Conservation (phyloP, 1,284 basidiomycete genomes). For the Ustilago xerochloae region DNA sequence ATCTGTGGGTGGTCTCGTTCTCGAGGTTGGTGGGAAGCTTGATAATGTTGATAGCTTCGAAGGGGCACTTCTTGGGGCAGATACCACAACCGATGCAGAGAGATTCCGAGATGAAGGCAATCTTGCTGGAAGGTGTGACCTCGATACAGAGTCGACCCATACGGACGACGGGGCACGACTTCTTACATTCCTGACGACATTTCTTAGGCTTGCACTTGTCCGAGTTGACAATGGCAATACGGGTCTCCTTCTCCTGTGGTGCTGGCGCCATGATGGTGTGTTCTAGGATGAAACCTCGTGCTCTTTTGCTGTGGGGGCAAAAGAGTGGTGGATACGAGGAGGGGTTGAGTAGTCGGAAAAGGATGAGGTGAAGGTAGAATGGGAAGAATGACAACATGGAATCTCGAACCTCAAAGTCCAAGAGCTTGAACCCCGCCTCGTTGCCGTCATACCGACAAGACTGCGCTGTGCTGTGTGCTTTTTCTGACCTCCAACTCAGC, state of each 20-base stretch:
- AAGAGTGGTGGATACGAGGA: background rate
- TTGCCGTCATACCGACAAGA: background rate
- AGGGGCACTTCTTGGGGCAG: slow-evolving; percentile 68
- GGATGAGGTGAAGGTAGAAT: slow-evolving; percentile 4
- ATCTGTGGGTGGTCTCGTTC: slow-evolving; percentile 67
- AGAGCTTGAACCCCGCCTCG: slow-evolving; percentile 11
- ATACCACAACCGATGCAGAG: slow-evolving; percentile 69
- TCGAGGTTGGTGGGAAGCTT: slow-evolving; percentile 68
- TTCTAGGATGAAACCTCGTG: slow-evolving; percentile 16
- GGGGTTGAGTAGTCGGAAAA: background rate
- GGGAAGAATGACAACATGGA: slow-evolving; percentile 10
- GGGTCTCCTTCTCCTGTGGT: slow-evolving; percentile 61
- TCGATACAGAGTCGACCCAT: slow-evolving; percentile 67
- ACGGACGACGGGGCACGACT: slow-evolving; percentile 67
- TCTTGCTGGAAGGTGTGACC: slow-evolving; percentile 63
- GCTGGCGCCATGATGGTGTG: slow-evolving; percentile 46
- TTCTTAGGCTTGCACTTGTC: slow-evolving; percentile 68
- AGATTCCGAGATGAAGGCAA: slow-evolving; percentile 66
- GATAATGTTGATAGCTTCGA: slow-evolving; percentile 68
- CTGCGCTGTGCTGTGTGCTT: background rate
- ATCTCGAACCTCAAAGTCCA: background rate
- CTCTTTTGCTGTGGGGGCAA: slow-evolving; percentile 8
- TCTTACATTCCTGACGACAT: slow-evolving; percentile 68
- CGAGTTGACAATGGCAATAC: slow-evolving; percentile 67
- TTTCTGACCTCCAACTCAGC: slow-evolving; percentile 4